Percentiles rank a stretch among this genome's conserved stretches.
Evolutionary conservation across 495 filamentous ascomycete species (phyloP).

Genomic region (Trichoderma orchidacearum): DNA sequence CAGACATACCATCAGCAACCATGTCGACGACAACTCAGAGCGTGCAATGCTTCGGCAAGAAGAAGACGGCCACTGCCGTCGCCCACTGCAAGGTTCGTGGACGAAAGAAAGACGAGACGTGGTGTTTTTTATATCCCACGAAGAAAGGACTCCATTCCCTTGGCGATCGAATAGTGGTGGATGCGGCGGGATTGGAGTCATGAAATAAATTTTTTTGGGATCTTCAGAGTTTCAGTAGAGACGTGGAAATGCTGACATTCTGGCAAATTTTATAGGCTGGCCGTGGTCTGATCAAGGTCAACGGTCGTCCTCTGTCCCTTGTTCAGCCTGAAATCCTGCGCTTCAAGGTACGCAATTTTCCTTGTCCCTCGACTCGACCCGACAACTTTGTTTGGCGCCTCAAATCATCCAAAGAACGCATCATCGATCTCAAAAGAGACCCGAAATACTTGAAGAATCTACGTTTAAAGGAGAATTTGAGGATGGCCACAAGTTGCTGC

Average conservation of each 20-base stretch:
- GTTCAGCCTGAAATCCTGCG: conserved; percentile 93
- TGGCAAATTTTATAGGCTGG: conserved; percentile 46
- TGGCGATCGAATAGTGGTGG: neutral
- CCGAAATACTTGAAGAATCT: neutral
- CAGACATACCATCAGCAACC: conserved; percentile 19
- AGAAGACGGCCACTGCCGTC: conserved; percentile 75
- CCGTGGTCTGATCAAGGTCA: conserved; percentile 94
- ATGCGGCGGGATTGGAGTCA: neutral
- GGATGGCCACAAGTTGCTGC: neutral
- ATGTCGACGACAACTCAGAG: conserved; percentile 66
- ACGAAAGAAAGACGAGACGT: neutral
- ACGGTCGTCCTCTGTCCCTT: conserved; percentile 87
- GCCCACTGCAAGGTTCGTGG: conserved; percentile 82
- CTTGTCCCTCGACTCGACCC: neutral
- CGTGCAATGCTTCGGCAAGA: conserved; percentile 93
- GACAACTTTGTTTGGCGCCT: neutral
- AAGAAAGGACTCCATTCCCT: conserved; percentile 1
- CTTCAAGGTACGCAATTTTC: conserved; percentile 58
- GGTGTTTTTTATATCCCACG: conserved; percentile 5
- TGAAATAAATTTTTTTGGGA: neutral
- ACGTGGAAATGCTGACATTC: neutral
- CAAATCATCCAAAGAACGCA: neutral
- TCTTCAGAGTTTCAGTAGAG: neutral
- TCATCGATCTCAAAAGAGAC: neutral
- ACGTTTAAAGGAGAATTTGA: neutral